phyloP scores from a whole-genome alignment of 106 monocot species.

The Triglochin maritima region DNA sequence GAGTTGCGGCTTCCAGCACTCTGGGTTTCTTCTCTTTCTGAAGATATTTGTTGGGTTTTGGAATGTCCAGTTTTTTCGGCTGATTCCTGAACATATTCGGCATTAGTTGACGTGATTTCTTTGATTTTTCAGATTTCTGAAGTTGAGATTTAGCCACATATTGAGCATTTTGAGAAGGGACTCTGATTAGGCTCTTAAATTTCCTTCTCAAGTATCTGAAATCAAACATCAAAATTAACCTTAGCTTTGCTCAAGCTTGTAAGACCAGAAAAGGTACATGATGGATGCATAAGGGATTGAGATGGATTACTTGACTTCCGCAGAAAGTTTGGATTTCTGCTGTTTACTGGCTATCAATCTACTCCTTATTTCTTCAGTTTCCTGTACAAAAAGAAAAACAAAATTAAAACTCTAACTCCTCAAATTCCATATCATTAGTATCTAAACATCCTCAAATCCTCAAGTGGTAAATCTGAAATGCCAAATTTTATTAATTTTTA shows the following conservation, averaged over 20 bases:
- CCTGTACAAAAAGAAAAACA: slow-evolving; percentile 6
- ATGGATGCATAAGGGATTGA: not conserved
- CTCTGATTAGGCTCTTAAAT: slow-evolving; percentile 23
- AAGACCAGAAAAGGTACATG: not conserved
- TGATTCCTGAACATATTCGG: not conserved
- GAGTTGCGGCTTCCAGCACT: slow-evolving; percentile 16
- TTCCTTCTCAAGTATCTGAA: slow-evolving; percentile 47
- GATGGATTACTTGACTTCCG: slow-evolving; percentile 12
- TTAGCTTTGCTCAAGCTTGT: not conserved
- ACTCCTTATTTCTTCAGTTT: slow-evolving; percentile 5
- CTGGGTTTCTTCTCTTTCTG: slow-evolving; percentile 16
- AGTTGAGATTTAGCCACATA: not conserved
- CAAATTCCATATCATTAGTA: not conserved
- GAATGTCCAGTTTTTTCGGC: not conserved
- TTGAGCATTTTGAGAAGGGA: slow-evolving; percentile 12
- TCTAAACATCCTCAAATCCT: not conserved
- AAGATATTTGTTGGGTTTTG: not conserved
- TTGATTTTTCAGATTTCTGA: slow-evolving; percentile 2
- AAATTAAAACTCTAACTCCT: not conserved
- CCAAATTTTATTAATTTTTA: not conserved
- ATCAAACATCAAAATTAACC: not conserved
- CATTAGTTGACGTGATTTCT: slow-evolving; percentile 15
- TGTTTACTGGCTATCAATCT: slow-evolving; percentile 8
- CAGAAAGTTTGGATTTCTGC: slow-evolving; percentile 3
- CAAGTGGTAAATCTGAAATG: too few species aligned